Evolutionary conservation across 2,329 filamentous ascomycete species (phyloP).

Genomic region (Fusarium nodosum): DNA sequence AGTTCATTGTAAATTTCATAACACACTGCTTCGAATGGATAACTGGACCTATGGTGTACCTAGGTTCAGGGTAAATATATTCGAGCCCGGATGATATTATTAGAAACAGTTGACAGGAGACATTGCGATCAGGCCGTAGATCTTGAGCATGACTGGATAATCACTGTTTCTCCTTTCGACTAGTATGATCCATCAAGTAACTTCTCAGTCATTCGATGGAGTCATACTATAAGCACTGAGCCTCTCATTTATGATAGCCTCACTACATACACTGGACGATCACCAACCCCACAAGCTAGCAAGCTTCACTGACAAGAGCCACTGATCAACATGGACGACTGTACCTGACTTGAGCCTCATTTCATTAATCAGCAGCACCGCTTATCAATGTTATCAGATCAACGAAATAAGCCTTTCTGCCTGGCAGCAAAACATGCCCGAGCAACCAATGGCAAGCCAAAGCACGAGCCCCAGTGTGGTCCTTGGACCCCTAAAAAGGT

Average conservation of each 20-base stretch:
- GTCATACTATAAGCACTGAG: not conserved
- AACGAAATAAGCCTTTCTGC: slow-evolving; percentile 35
- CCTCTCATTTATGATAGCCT: slow-evolving; percentile 5
- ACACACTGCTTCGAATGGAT: not conserved
- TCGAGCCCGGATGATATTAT: not conserved
- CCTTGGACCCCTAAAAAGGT: slow-evolving; percentile 46
- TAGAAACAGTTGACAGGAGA: not conserved
- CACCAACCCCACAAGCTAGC: not conserved
- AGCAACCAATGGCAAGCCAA: slow-evolving; percentile 34
- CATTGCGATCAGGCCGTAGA: no score
- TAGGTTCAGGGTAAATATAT: not conserved
- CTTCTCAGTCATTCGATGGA: not conserved
- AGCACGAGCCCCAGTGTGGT: slow-evolving; percentile 19
- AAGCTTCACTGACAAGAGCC: slow-evolving; percentile 6
- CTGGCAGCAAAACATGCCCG: slow-evolving; percentile 21
- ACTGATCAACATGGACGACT: slow-evolving; percentile 12
- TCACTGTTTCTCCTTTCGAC: not conserved
- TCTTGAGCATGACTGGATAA: not conserved
- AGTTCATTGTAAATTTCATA: no score
- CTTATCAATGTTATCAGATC: slow-evolving; percentile 33
- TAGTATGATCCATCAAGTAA: not conserved
- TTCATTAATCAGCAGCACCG: slow-evolving; percentile 30
- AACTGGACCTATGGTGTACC: no score
- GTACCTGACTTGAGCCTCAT: slow-evolving; percentile 16
- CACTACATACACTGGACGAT: slow-evolving; percentile 3